These are phyloP conservation scores for Candida golubevii DNA, from an alignment of 805 yeast genomes.

Conservation along the genomic window DNA sequence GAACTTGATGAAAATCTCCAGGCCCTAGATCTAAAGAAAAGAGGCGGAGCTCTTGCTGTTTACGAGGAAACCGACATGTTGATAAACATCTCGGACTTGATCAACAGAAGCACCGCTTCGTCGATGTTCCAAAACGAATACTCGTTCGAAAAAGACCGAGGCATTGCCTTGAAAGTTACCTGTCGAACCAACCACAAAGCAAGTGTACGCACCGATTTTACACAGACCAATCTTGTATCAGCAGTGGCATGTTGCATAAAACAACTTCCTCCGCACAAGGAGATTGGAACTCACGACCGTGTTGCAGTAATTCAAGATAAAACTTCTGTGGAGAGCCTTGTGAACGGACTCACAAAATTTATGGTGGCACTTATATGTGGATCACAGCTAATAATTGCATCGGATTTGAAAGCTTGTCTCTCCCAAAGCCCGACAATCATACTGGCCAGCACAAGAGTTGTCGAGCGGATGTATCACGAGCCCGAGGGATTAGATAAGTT, in stretches of 20 bases:
- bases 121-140: slow-evolving; percentile 28
- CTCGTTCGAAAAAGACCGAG: slow-evolving; percentile 31
- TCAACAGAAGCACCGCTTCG: background rate
- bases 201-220: slow-evolving; percentile 27
- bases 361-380: slow-evolving; percentile 38
- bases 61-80: background rate
- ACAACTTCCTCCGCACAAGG: slow-evolving; percentile 41
- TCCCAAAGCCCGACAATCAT: slow-evolving; percentile 11
- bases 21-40: background rate
- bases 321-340: slow-evolving; percentile 20
- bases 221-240: slow-evolving; percentile 51
- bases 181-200: slow-evolving; percentile 15
- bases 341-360: slow-evolving; percentile 33
- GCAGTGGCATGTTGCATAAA: slow-evolving; percentile 50
- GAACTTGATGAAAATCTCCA: background rate
- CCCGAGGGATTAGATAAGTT: slow-evolving; percentile 18
- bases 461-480: slow-evolving; percentile 16
- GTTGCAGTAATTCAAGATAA: slow-evolving; percentile 20
- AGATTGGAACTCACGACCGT: slow-evolving; percentile 23
- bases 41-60: background rate
- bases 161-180: slow-evolving; percentile 29
- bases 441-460: slow-evolving; percentile 9
- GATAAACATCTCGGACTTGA: background rate
- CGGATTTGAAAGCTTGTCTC: slow-evolving; percentile 14
- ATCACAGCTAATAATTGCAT: slow-evolving; percentile 21